Conservation (phyloP, 2,329 filamentous ascomycete genomes). For the Neonectria neomacrospora region DNA sequence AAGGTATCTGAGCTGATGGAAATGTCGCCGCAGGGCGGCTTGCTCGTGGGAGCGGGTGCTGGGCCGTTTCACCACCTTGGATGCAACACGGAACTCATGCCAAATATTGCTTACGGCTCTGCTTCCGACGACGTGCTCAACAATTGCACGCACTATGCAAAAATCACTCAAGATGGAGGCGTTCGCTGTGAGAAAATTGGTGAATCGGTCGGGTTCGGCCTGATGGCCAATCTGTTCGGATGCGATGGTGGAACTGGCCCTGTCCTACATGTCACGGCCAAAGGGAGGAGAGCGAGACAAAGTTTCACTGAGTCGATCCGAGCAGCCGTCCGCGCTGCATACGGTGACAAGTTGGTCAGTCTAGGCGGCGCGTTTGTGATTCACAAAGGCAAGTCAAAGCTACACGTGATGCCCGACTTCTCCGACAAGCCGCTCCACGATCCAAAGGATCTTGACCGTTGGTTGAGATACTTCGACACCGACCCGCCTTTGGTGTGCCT, state of each 20-base stretch:
- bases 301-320: conserved; percentile 52
- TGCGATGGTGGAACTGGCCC: conserved; percentile 48
- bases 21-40: conserved; percentile 48
- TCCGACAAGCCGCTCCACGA: conserved; percentile 47
- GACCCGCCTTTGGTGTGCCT: conserved; percentile 53
- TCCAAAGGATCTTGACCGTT: conserved; percentile 47
- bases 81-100: conserved; percentile 55
- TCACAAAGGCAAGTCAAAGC: conserved; percentile 49
- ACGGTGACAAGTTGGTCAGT: conserved; percentile 51
- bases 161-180: conserved; percentile 38
- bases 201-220: conserved; percentile 48
- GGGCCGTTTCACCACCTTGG: conserved; percentile 55
- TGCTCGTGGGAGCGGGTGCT: conserved; percentile 55
- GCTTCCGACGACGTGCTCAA: conserved; percentile 30
- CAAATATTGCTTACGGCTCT: conserved; percentile 50
- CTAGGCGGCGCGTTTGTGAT: conserved; percentile 56
- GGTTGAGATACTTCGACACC: conserved; percentile 54
- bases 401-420: conserved; percentile 60
- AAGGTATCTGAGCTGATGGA: conserved; percentile 50
- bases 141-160: conserved; percentile 46
- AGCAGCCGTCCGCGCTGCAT: conserved; percentile 43
- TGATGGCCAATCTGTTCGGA: conserved; percentile 58
- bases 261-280: conserved; percentile 51
- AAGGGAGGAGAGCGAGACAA: conserved; percentile 35
- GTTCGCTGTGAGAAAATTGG: conserved; percentile 37